Evolutionary conservation across 306 rosid species (phyloP).

Genomic region (Begonia peltatifolia): DNA sequence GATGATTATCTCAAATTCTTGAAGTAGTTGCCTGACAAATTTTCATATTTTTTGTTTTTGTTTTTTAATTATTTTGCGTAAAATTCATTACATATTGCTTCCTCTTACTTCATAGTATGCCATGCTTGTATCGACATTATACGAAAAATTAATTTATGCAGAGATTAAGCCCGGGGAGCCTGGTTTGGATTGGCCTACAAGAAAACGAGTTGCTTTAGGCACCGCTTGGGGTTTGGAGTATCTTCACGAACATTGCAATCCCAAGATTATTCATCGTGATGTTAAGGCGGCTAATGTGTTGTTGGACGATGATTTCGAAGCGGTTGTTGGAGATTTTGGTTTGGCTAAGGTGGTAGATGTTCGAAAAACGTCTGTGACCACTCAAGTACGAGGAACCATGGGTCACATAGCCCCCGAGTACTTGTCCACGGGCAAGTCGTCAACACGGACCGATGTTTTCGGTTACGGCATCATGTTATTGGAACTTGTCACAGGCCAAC

Average conservation of each 20-base stretch:
- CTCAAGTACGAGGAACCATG: slow-evolving; percentile 99
- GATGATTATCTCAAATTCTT: too few species aligned
- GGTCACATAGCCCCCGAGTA: slow-evolving; percentile 99
- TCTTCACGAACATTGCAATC: slow-evolving; percentile 97
- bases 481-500: slow-evolving; percentile 91
- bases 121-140: too few species aligned
- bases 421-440: slow-evolving; percentile 93
- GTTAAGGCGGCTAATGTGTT: slow-evolving; percentile 98
- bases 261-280: slow-evolving; percentile 96
- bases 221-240: slow-evolving; percentile 97
- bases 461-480: slow-evolving; percentile 95
- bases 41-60: too few species aligned
- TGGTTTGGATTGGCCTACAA: slow-evolving; percentile 71
- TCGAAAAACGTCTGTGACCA: slow-evolving; percentile 83
- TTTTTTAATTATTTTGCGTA: too few species aligned
- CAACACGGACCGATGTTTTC: slow-evolving; percentile 96
- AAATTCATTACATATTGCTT: too few species aligned
- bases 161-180: slow-evolving; percentile 76
- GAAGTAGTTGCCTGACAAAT: too few species aligned
- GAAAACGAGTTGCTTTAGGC: slow-evolving; percentile 87
- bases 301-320: slow-evolving; percentile 93
- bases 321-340: slow-evolving; percentile 98
- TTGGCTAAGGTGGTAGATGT: slow-evolving; percentile 95
- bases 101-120: too few species aligned
- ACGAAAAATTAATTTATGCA: slow-evolving; percentile 20